phyloP scores from a whole-genome alignment of 768 basidiomycete genomes.

The Gymnopilus junonius region DNA sequence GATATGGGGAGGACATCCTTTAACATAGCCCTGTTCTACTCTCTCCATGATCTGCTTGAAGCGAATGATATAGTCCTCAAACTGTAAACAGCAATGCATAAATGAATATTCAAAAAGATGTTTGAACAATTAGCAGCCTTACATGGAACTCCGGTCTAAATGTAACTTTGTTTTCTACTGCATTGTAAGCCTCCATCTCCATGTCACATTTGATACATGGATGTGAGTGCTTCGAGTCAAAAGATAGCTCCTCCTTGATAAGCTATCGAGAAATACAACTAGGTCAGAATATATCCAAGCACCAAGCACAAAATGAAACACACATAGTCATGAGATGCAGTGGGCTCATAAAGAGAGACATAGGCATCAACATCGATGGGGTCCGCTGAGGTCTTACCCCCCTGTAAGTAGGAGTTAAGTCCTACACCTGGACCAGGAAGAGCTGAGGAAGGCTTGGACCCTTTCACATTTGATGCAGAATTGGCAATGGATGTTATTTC shows the following conservation, averaged over 20 bases:
- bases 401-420: not conserved
- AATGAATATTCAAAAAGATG: not conserved
- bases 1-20: not conserved
- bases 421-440: too few species aligned
- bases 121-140: not conserved
- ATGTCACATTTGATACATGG: not conserved
- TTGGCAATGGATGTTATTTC: too few species aligned
- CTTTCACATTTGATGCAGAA: too few species aligned
- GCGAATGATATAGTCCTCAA: not conserved
- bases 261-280: not conserved
- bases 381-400: not conserved
- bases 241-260: not conserved
- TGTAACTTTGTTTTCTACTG: not conserved
- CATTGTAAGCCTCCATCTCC: not conserved
- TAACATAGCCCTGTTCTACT: not conserved
- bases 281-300: not conserved
- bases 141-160: not conserved
- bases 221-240: not conserved
- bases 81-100: not conserved
- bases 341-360: not conserved
- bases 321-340: not conserved
- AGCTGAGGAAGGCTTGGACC: too few species aligned
- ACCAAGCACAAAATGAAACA: not conserved
- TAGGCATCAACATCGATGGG: not conserved
- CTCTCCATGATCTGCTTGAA: not conserved